These are phyloP conservation scores for Nannochloropsis oceanica DNA, from an alignment of 108 stramenopile genomes.

Conservation along the genomic window DNA sequence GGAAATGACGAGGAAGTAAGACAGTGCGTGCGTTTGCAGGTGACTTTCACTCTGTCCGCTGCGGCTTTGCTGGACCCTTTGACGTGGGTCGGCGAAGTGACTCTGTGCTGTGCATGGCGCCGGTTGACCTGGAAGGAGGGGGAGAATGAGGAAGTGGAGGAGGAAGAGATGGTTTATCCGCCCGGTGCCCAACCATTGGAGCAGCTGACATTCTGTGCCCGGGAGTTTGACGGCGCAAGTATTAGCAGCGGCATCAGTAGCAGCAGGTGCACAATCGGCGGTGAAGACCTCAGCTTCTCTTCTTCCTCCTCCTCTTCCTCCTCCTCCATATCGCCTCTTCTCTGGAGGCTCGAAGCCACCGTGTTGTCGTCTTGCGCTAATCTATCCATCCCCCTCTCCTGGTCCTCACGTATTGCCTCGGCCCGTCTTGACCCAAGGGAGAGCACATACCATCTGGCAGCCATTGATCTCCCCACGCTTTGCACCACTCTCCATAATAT, in stretches of 20 bases:
- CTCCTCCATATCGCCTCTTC: not conserved
- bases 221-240: not conserved
- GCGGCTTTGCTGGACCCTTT: not conserved
- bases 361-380: not conserved
- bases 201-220: not conserved
- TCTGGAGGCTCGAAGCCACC: not conserved
- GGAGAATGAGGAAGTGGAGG: not conserved
- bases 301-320: too few relatives aligned
- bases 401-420: not conserved
- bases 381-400: not conserved
- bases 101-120: not conserved
- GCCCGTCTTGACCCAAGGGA: not conserved
- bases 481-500: not conserved
- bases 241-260: not conserved
- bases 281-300: not conserved
- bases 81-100: not conserved
- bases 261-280: not conserved
- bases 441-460: not conserved
- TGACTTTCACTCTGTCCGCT: not conserved
- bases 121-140: not conserved
- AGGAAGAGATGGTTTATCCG: not conserved
- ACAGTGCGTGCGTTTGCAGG: not conserved
- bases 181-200: not conserved
- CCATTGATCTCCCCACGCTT: not conserved
- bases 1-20: not conserved